Percentiles rank a stretch among this genome's conserved stretches.
Evolutionary conservation across 208 protist species (phyloP).

Genomic region (Wallacemonas collosoma): DNA sequence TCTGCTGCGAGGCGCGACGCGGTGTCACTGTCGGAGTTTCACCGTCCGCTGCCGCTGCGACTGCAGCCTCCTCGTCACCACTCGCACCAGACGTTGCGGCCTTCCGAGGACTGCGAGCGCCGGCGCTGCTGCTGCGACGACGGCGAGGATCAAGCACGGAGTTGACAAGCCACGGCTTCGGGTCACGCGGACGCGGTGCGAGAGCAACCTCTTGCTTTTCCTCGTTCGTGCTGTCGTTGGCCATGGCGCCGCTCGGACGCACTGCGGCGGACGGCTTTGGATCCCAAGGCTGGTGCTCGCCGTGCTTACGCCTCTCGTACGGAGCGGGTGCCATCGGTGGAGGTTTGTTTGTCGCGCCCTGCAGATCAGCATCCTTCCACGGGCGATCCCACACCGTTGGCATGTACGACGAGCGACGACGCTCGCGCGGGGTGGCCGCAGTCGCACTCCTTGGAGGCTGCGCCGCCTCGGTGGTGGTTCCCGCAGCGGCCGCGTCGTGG

Average conservation of each 20-base stretch:
- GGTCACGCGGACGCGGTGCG: constrained; percentile 1
- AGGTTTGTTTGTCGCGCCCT: constrained; percentile 7
- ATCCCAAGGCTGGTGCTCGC: constrained; percentile 15
- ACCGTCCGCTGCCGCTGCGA: not conserved
- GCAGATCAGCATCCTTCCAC: constrained; percentile 5
- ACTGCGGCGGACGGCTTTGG: constrained; percentile 1
- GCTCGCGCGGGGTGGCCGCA: not conserved
- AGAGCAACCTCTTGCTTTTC: not conserved
- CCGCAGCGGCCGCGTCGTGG: not conserved
- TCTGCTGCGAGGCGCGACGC: not conserved
- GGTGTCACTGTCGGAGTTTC: constrained; percentile 6
- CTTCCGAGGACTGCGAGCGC: not conserved
- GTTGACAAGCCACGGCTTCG: constrained; percentile 13
- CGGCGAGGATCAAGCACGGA: constrained; percentile 4
- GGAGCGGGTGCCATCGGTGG: constrained; percentile 7
- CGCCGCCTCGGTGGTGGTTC: not conserved
- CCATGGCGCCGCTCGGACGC: constrained; percentile 1
- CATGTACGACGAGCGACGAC: constrained; percentile 9
- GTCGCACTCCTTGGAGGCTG: not conserved
- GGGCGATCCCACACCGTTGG: constrained; percentile 14
- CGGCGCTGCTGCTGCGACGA: not conserved
- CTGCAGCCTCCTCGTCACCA: not conserved
- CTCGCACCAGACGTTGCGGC: not conserved
- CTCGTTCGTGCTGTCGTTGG: not conserved
- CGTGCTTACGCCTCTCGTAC: constrained; percentile 13